These are phyloP conservation scores for Cenchrus fungigraminus DNA, from an alignment of 176 grass and related monocot species.

Conservation along the genomic window DNA sequence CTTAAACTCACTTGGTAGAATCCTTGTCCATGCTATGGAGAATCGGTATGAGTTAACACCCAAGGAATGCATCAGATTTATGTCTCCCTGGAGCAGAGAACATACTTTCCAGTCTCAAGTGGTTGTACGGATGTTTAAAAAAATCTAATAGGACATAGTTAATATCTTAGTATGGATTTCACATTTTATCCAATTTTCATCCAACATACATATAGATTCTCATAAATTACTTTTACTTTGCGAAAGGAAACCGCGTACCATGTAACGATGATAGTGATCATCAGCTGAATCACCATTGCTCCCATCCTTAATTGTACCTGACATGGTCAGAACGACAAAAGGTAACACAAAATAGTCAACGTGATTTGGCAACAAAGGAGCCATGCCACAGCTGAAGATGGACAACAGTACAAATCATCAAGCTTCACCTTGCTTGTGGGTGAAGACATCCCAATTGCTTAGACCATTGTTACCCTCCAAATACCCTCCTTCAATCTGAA, in stretches of 20 bases:
- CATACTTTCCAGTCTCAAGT: no score
- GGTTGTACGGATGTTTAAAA: no score
- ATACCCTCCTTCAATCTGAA: slow-evolving; percentile 64
- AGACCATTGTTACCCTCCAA: slow-evolving; percentile 56
- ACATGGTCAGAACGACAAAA: no score
- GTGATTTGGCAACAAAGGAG: no score
- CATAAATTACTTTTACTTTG: no score
- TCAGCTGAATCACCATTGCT: slow-evolving; percentile 53
- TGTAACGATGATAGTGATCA: slow-evolving; percentile 68
- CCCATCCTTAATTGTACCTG: slow-evolving; percentile 42
- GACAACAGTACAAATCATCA: no score
- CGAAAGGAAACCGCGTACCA: slow-evolving; percentile 25
- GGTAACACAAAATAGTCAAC: no score
- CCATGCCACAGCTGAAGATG: no score
- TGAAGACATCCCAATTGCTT: slow-evolving; percentile 75
- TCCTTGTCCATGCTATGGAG: slow-evolving; percentile 77
- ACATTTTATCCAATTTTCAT: no score
- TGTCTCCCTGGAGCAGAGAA: slow-evolving; percentile 50
- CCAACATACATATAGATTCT: no score
- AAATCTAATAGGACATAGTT: no score
- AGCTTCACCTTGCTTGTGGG: slow-evolving; percentile 45
- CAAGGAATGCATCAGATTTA: slow-evolving; percentile 55
- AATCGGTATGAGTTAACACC: slow-evolving; percentile 75
- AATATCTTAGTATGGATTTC: no score
- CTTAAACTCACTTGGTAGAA: slow-evolving; percentile 63